These are phyloP conservation scores for Ustilago crameri DNA, from an alignment of 1,284 basidiomycete genomes.

Conservation along the genomic window DNA sequence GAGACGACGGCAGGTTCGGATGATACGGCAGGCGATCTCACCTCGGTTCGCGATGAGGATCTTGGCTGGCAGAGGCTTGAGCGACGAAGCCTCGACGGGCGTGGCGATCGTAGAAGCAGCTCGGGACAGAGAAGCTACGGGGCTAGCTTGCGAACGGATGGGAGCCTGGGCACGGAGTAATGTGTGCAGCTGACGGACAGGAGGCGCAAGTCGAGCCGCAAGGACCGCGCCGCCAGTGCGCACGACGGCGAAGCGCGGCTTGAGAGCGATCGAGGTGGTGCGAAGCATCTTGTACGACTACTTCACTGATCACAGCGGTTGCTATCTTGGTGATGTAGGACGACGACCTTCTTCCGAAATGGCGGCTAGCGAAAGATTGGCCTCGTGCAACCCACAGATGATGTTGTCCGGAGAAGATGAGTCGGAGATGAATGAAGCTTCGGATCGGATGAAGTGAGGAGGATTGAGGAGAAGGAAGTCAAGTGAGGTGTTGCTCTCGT, in stretches of 20 bases:
- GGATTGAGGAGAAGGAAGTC: no score
- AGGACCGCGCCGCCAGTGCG: background rate
- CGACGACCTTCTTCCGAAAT: no score
- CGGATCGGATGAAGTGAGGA: background rate
- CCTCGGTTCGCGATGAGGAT: constrained; percentile 74
- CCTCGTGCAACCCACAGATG: no score
- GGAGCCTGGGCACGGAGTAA: background rate
- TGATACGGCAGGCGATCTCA: constrained; percentile 92
- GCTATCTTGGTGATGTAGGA: no score
- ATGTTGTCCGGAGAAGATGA: background rate
- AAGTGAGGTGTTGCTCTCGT: no score
- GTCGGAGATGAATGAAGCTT: background rate
- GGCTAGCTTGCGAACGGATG: background rate
- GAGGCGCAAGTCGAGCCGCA: constrained; percentile 1
- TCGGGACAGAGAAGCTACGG: background rate
- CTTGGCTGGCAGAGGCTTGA: constrained; percentile 52
- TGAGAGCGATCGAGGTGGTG: constrained; percentile 8
- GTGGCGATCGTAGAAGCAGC: constrained; percentile 12
- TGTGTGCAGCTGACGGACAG: constrained; percentile 15
- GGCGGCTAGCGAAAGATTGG: no score
- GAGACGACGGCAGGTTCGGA: constrained; percentile 85
- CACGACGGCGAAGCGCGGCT: constrained; percentile 13
- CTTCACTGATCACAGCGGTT: no score
- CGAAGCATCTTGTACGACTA: constrained; percentile 14
- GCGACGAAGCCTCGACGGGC: background rate